Percentiles rank a stretch among this genome's conserved stretches.
Evolutionary conservation across 768 basidiomycete genomes (phyloP).

Genomic region (Mrakia frigida): DNA sequence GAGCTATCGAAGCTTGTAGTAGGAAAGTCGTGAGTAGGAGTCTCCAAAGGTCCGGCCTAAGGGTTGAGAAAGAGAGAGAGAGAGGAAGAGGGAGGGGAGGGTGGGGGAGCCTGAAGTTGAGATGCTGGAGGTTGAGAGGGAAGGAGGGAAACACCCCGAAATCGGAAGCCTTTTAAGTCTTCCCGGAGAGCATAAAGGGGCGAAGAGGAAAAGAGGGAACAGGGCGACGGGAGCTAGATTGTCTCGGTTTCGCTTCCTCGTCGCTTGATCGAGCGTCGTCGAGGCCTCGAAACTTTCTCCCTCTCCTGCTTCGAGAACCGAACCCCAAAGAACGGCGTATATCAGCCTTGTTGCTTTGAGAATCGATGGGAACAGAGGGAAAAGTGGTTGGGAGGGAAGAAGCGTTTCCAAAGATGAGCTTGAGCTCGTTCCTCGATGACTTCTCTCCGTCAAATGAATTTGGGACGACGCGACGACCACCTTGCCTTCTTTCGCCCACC

Average conservation of each 20-base stretch:
- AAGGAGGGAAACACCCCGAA: background rate
- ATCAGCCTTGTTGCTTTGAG: too few relatives aligned
- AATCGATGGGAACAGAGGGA: background rate
- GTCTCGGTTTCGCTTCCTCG: too few relatives aligned
- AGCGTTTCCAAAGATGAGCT: background rate
- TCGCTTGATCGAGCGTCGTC: too few relatives aligned
- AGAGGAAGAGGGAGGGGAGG: background rate
- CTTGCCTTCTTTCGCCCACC: background rate
- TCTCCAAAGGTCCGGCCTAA: background rate
- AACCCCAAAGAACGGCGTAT: too few relatives aligned
- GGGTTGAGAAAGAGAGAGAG: too few relatives aligned
- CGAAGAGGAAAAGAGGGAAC: too few relatives aligned
- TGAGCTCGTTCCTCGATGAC: background rate
- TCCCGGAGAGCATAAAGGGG: too few relatives aligned
- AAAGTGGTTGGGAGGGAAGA: background rate
- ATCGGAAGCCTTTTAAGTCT: too few relatives aligned
- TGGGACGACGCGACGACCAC: background rate
- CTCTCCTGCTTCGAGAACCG: too few relatives aligned
- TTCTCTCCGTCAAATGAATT: background rate
- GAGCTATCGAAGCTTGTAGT: slow-evolving; percentile 2
- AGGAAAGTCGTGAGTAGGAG: background rate
- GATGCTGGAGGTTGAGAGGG: background rate
- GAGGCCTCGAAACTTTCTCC: too few relatives aligned
- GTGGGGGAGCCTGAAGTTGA: background rate
- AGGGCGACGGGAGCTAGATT: too few relatives aligned